Conservation (phyloP, 78 protist species). For the Pigoraptor vietnamica region DNA sequence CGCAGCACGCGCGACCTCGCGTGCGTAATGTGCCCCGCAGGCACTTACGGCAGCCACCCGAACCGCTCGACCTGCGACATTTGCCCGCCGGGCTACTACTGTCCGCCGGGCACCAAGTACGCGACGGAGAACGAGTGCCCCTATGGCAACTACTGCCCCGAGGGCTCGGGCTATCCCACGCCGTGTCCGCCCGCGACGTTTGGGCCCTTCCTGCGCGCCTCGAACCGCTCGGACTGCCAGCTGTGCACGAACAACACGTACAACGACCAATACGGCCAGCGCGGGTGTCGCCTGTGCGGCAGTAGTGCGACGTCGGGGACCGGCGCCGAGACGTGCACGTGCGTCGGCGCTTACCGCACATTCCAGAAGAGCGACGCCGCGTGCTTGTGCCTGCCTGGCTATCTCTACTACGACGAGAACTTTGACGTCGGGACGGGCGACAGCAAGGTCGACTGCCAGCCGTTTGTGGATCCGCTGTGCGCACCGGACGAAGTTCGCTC, state of each 20-base stretch:
- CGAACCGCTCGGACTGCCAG: not conserved
- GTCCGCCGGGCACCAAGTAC: not conserved
- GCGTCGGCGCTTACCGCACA: slow-evolving; percentile 49
- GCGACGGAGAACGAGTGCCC: slow-evolving; percentile 4
- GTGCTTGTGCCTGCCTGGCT: slow-evolving; percentile 55
- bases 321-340: slow-evolving; percentile 29
- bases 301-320: slow-evolving; percentile 19
- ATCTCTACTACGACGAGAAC: slow-evolving; percentile 19
- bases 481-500: slow-evolving; percentile 7
- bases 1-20: not conserved
- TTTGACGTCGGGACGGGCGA: slow-evolving; percentile 5
- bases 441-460: slow-evolving; percentile 33
- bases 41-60: slow-evolving; percentile 24
- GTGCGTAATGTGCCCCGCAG: slow-evolving; percentile 26
- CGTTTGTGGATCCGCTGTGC: slow-evolving; percentile 28
- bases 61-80: not conserved
- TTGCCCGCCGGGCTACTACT: slow-evolving; percentile 35
- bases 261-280: slow-evolving; percentile 11
- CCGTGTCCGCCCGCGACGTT: slow-evolving; percentile 35
- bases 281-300: slow-evolving; percentile 44
- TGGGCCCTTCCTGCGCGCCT: not conserved
- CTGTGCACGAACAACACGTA: slow-evolving; percentile 28
- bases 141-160: slow-evolving; percentile 38
- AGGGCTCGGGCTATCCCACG: not conserved
- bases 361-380: slow-evolving; percentile 45